Base-by-base conservation (phyloP, 495 filamentous ascomycete genomes). In the Zalerion maritima region DNA sequence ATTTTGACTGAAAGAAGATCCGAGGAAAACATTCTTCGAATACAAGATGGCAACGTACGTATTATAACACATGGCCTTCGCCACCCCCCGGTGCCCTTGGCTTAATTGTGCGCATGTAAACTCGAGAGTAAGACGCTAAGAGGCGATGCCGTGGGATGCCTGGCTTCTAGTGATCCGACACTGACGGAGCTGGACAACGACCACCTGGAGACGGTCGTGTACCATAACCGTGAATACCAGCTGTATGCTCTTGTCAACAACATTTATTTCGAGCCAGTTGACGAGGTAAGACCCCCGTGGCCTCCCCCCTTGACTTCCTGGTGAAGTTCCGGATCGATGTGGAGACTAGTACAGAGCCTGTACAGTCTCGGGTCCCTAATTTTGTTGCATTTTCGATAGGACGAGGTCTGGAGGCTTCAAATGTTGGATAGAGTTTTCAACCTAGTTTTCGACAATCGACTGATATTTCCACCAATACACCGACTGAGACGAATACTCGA, bases 241-340 rank as follows among this genome's bases (percentile, higher is more conserved):
- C 69, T 68, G 42, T 75, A 72, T 54, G 71, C 81, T 16, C 54
- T 94, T 32, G 71, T 81, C 19, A 65, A 81, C 34, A 58, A 58
- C 20, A 71, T 75, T 38, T 86, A 83, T 42, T 78, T 83, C 39
- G 72, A 74, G 18, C 87, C 87, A 2, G 62, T 89, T 13, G 87
- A 96, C 53, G 78, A 87, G 58, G 87, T 91, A 64, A 49, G 59
- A 46, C 17, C 30, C 32, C 28, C 34, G 21, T 28, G 31, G 17
- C 30, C 28, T 29, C 34, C n/a, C 18, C 20, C 31, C 24, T 26
- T 21, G 36, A 36, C 26, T 29, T 37, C 12, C 31, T 35, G 32
- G 38, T 44, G 25, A 46, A 28, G 24, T 18, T 28, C 32, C n/a
- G n/a, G n/a, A n/a, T n/a, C n/a, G n/a, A n/a, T n/a, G n/a, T n/a